Conservation (phyloP, 805 yeast species). For the Cyberlindnera bimundalis region DNA sequence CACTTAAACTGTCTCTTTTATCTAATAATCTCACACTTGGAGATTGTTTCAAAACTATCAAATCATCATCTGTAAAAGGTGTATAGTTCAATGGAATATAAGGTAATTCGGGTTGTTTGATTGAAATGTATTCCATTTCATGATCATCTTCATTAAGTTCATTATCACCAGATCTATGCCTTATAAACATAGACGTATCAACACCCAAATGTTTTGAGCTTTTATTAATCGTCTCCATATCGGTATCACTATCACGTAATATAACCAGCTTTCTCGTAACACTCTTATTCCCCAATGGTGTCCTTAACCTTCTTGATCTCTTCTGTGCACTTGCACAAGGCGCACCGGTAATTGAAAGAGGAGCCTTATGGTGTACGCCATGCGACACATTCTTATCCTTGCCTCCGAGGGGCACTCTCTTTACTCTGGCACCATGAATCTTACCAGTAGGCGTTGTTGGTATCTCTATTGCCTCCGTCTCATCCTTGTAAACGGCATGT, state of each 20-base stretch:
- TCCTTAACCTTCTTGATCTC: slow-evolving; percentile 15
- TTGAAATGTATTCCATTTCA: slow-evolving; percentile 49
- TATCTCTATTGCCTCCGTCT: background rate
- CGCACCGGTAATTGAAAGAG: too few relatives aligned
- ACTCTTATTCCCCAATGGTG: slow-evolving; percentile 14
- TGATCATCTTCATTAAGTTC: slow-evolving; percentile 28
- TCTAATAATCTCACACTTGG: slow-evolving; percentile 22
- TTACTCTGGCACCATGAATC: background rate
- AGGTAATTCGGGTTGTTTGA: slow-evolving; percentile 34
- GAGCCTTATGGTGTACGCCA: too few relatives aligned
- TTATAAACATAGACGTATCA: too few relatives aligned
- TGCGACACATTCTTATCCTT: slow-evolving; percentile 21
- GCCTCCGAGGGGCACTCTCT: slow-evolving; percentile 28
- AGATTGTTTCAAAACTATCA: slow-evolving; percentile 24
- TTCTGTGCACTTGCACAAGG: slow-evolving; percentile 9
- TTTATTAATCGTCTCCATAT: background rate
- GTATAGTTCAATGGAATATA: slow-evolving; percentile 44
- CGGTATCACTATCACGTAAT: slow-evolving; percentile 28
- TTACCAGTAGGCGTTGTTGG: slow-evolving; percentile 1
- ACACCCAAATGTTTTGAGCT: background rate
- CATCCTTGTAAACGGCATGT: slow-evolving; percentile 1
- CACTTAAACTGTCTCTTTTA: slow-evolving; percentile 6
- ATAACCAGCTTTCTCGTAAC: slow-evolving; percentile 26
- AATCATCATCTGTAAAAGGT: slow-evolving; percentile 36
- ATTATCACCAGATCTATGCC: background rate